Percentiles rank a stretch among this genome's conserved stretches.
phyloP scores from a whole-genome alignment of 306 rosid genomes.

The Fagus sylvatica region DNA sequence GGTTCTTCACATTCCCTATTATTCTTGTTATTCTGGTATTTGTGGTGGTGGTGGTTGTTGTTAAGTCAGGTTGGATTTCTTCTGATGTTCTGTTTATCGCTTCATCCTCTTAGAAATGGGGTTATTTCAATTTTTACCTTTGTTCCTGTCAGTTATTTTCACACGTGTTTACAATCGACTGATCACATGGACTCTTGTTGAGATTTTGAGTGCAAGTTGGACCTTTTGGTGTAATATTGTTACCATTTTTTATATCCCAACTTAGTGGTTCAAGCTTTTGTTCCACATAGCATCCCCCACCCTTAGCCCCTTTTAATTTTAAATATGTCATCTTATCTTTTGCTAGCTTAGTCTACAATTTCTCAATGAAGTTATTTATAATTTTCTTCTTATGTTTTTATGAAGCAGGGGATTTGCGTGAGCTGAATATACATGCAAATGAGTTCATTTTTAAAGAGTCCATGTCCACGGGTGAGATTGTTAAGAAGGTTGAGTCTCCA shows the following conservation, averaged over 20 bases:
- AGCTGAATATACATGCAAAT: constrained; percentile 75
- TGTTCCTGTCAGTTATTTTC: neutral
- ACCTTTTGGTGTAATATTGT: neutral
- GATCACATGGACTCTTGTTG: neutral
- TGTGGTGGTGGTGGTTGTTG: neutral
- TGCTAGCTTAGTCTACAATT: neutral
- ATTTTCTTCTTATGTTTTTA: neutral
- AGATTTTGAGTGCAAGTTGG: neutral
- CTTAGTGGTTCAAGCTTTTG: neutral
- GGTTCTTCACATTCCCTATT: neutral
- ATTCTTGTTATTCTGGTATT: neutral
- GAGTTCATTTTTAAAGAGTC: constrained; percentile 74
- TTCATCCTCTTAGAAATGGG: neutral
- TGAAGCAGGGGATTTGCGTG: constrained; percentile 66
- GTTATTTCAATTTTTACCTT: neutral
- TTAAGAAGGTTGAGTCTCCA: constrained; percentile 86
- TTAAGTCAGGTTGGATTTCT: neutral
- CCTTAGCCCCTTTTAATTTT: neutral
- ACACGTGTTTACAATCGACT: neutral
- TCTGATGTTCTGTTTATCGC: neutral
- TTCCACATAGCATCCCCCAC: neutral
- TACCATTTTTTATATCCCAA: neutral
- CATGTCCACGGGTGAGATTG: constrained; percentile 80
- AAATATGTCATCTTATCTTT: neutral
- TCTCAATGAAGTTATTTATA: constrained; percentile 10